Percentiles rank a stretch among this genome's conserved stretches.
phyloP scores from a whole-genome alignment of 2,329 filamentous ascomycete species.

The Dryadomyces quercivorus region DNA sequence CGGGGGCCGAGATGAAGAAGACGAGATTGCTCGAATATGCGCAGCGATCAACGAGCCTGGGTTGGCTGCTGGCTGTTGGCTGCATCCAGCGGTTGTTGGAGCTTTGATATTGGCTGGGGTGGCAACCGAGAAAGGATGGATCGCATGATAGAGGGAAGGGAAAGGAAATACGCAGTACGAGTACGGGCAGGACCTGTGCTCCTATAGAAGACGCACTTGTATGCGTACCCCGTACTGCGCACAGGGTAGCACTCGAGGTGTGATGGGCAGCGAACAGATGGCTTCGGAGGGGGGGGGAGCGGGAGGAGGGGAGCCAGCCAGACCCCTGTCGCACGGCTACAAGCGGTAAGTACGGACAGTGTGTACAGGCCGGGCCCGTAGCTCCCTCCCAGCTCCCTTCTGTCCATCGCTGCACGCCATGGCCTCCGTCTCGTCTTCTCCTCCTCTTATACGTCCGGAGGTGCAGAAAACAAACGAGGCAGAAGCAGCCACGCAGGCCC shows the following conservation, averaged over 20 bases:
- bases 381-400: no score
- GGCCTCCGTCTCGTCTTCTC: background rate
- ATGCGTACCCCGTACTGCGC: background rate
- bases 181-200: background rate
- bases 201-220: background rate
- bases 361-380: no score
- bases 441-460: background rate
- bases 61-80: no score
- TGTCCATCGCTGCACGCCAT: no score
- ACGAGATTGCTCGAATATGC: slow-evolving; percentile 9
- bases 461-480: background rate
- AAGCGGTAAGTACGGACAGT: background rate
- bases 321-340: background rate
- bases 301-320: background rate
- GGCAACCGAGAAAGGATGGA: background rate
- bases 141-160: background rate
- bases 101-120: slow-evolving; percentile 42
- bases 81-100: slow-evolving; percentile 28
- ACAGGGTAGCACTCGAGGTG: background rate
- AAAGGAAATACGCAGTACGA: background rate
- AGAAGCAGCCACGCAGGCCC: background rate
- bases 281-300: background rate
- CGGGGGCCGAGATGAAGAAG: slow-evolving; percentile 3
- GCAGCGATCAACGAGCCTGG: background rate
- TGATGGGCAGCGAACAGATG: background rate